phyloP scores from a whole-genome alignment of 2,329 filamentous ascomycete species.

The Talaromyces albobiverticillius region DNA sequence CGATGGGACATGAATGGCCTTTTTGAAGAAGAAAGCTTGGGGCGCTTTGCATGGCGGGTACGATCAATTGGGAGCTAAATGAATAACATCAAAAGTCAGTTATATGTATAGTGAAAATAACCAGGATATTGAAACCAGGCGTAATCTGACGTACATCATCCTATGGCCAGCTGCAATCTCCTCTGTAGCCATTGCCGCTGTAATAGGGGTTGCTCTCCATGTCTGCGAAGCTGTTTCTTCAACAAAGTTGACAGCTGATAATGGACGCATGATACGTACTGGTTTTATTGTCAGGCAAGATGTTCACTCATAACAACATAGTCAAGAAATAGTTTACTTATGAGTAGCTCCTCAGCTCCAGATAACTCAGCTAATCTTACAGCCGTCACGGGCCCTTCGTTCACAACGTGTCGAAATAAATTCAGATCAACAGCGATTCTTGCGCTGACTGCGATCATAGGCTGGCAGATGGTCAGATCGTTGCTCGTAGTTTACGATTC shows the following conservation, averaged over 20 bases:
- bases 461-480: background rate
- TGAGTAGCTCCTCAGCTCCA: conserved; percentile 1
- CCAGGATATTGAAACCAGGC: background rate
- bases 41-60: background rate
- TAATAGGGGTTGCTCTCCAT: background rate
- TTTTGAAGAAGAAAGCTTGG: background rate
- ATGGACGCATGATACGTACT: conserved; percentile 7
- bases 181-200: conserved; percentile 1
- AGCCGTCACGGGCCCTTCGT: background rate
- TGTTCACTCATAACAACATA: background rate
- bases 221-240: conserved; percentile 1
- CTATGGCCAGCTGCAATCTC: conserved; percentile 1
- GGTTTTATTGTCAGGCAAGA: background rate
- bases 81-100: too few relatives aligned
- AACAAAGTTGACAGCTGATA: background rate
- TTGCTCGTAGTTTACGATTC: too few relatives aligned
- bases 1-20: background rate
- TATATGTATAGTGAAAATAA: too few relatives aligned
- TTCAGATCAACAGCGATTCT: background rate
- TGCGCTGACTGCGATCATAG: conserved; percentile 1
- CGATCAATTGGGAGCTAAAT: background rate
- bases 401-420: conserved; percentile 1
- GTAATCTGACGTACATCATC: background rate
- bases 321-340: too few relatives aligned
- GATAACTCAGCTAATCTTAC: background rate